Evolutionary conservation across 108 stramenopile species (phyloP), one percentile per base, ranked within the genome.

Genomic region (Aurantiochytrium sp.): DNA sequence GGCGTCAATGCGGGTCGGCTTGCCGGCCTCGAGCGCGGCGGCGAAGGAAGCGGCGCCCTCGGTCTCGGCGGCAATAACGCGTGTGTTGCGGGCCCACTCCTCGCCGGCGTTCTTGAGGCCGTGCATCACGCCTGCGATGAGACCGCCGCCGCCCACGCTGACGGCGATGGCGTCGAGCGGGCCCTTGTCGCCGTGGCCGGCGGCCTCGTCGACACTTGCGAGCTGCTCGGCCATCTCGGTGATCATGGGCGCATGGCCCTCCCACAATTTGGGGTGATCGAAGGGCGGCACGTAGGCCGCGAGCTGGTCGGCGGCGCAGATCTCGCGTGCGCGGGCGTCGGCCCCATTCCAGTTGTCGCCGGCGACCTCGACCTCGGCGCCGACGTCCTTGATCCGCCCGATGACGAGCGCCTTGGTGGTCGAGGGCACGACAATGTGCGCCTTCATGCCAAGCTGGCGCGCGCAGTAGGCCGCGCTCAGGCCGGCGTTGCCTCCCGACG

Each of bases 311-410:
- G 37, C 89, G 12, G 19, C 86, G 45, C 73, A 81, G 34, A 87
- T 37, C 12, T 34, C 19, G 12, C 86, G 54, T 2, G 94, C 88
- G 5, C 52, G 36, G 8, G 52, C 54, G 89, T 97, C 96, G 22
- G 97, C 97, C 31, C 81, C 95, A 86, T 97, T 96, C 97, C 97
- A 97, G 89, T 96, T 95, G 30, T 91, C 87, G 3, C 97, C 97
- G 69, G 91, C 91, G n/a, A 96, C 90, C 19, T 94, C 93, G 2
- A 97, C 96, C 4, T 92, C 87, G 6, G 97, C 97, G 22, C 96
- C 96, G n/a, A 95, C 88, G 0, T 93, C 87, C 37, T 92, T 68
- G n/a, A 96, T 54, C 73, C 96, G 96, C 30, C 89, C 92, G 45
- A 96, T 87, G 54, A 97, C 95, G 39, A 96, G 48, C 27, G 93